A percentile compares a stretch with the other conserved stretches of the same genome.
These are phyloP conservation scores for Glycine soja DNA, from an alignment of 306 rosid species.

Conservation along the genomic window DNA sequence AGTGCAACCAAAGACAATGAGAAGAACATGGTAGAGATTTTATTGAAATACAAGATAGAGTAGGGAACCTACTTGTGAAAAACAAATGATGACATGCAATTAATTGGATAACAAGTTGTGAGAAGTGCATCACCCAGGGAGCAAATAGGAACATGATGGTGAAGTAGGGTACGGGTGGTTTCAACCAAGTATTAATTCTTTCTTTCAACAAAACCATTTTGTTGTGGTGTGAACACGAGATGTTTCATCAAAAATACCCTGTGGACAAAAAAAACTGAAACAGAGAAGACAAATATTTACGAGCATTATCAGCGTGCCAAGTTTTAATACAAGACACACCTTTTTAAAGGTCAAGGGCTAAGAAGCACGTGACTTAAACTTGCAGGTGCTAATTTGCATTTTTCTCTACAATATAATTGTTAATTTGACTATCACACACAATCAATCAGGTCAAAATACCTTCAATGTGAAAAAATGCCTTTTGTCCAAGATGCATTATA, in stretches of 20 bases:
- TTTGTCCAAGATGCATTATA: not conserved
- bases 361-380: not conserved
- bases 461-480: not conserved
- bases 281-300: not conserved
- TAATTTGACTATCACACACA: not conserved
- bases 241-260: no score
- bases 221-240: not conserved
- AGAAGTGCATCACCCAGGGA: no score
- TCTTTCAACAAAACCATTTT: no score
- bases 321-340: not conserved
- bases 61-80: no score
- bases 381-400: not conserved
- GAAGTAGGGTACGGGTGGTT: no score
- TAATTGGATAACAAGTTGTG: no score
- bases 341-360: not conserved
- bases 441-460: not conserved
- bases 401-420: not conserved
- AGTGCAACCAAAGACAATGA: not conserved
- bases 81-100: no score
- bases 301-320: not conserved
- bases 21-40: not conserved
- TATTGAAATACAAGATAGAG: no score
- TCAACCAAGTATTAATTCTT: no score
- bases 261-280: no score
- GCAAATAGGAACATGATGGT: no score